Evolutionary conservation across 2,329 filamentous ascomycete species (phyloP).

Genomic region (Exophiala lecanii-corni): DNA sequence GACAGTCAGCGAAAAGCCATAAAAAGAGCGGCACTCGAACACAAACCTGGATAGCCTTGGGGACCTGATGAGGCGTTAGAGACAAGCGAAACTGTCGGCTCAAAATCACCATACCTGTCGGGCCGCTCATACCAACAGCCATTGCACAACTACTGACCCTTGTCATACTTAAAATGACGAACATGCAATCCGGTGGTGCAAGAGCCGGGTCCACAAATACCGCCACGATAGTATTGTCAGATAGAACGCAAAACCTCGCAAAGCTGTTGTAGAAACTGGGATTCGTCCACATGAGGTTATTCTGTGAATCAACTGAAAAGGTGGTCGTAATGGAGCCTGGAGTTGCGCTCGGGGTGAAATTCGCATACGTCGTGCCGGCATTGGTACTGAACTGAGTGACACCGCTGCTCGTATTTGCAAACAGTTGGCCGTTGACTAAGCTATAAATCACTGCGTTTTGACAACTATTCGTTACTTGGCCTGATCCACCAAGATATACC

Average conservation of each 20-base stretch:
- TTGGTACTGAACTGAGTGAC: conserved; percentile 20
- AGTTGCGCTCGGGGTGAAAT: conserved; percentile 17
- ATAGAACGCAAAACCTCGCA: conserved; percentile 21
- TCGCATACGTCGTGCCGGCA: conserved; percentile 13
- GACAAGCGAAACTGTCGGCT: too few species aligned
- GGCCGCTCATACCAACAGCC: conserved; percentile 7
- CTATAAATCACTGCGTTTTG: conserved; percentile 17
- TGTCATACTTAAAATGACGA: conserved; percentile 19
- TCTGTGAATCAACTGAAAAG: conserved; percentile 20
- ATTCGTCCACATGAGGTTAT: conserved; percentile 23
- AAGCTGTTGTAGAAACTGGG: conserved; percentile 20
- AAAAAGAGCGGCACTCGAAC: too few species aligned
- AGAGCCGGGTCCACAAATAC: conserved; percentile 16
- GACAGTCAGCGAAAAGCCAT: neutral
- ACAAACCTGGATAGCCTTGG: neutral
- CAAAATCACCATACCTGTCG: conserved; percentile 2
- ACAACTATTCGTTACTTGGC: conserved; percentile 17
- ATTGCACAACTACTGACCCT: conserved; percentile 7
- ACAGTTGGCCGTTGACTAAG: conserved; percentile 23
- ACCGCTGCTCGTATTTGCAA: conserved; percentile 19
- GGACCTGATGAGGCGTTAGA: neutral
- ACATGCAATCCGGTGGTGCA: conserved; percentile 19
- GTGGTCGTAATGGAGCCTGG: conserved; percentile 22
- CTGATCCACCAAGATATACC: conserved; percentile 14
- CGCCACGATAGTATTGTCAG: conserved; percentile 20